Conservation (phyloP, 148 eudicot genomes). For the Camellia lanceoleosa region DNA sequence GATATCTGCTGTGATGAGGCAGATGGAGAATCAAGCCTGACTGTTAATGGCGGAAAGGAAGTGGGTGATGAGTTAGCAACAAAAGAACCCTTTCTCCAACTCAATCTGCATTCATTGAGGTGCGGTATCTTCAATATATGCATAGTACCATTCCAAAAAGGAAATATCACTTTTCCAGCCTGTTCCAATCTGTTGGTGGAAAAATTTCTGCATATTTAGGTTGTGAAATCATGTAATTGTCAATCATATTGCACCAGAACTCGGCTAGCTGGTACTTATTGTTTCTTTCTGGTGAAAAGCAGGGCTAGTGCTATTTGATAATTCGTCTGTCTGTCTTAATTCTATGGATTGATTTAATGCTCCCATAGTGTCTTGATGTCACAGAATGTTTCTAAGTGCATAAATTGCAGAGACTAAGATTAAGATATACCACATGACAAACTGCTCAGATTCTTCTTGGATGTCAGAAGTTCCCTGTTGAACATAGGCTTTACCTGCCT, state of each 20-base stretch:
- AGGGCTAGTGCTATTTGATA: too few species aligned
- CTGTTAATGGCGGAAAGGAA: slow-evolving; percentile 35
- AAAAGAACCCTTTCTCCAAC: slow-evolving; percentile 33
- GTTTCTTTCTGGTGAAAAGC: background rate
- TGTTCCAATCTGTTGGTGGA: background rate
- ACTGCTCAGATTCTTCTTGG: background rate
- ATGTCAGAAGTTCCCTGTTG: background rate
- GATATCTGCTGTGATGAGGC: slow-evolving; percentile 82
- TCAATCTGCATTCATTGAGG: slow-evolving; percentile 61
- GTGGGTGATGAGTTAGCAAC: slow-evolving; percentile 29
- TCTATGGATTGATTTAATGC: background rate
- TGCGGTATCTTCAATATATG: slow-evolving; percentile 22
- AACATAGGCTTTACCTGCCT: too few species aligned
- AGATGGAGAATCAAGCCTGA: slow-evolving; percentile 41
- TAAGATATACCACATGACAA: too few species aligned
- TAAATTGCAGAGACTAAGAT: background rate
- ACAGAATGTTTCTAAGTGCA: background rate
- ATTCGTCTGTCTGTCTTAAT: background rate
- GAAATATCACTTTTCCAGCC: background rate
- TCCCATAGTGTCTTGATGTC: background rate
- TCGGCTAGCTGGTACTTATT: too few species aligned
- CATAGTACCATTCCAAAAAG: background rate
- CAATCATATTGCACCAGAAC: background rate
- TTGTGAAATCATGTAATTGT: background rate
- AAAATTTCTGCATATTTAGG: background rate